These are phyloP conservation scores for Diophrys sp. DNA, from an alignment of 73 alveolate species.

Conservation along the genomic window DNA sequence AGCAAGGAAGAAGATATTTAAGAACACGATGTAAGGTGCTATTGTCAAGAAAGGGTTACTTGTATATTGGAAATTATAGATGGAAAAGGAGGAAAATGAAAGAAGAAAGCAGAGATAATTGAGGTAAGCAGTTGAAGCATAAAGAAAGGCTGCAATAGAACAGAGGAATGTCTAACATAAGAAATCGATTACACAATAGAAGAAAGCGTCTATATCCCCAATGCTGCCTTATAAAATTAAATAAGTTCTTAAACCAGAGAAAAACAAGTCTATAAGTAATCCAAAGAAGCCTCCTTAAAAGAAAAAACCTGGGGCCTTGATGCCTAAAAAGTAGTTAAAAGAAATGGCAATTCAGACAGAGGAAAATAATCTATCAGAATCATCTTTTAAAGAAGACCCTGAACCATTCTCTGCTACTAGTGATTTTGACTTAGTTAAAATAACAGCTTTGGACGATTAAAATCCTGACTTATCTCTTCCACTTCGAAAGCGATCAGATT, in stretches of 20 bases:
- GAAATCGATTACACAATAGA: not conserved
- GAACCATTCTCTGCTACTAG: no score
- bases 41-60: not conserved
- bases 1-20: not conserved
- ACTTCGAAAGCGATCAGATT: no score
- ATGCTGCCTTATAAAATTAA: not conserved
- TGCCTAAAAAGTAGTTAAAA: no score
- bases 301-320: not conserved
- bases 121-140: not conserved
- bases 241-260: not conserved
- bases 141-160: not conserved
- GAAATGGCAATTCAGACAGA: no score
- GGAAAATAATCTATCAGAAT: no score
- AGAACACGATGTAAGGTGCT: not conserved
- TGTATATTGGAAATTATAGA: not conserved
- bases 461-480: no score
- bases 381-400: no score
- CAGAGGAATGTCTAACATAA: not conserved
- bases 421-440: no score
- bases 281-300: not conserved
- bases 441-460: no score
- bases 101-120: not conserved
- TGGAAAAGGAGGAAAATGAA: not conserved
- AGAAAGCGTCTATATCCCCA: not conserved
- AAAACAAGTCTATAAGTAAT: not conserved